These are phyloP conservation scores for Harringtonia aguacate DNA, from an alignment of 2,329 filamentous ascomycete genomes.

Conservation along the genomic window DNA sequence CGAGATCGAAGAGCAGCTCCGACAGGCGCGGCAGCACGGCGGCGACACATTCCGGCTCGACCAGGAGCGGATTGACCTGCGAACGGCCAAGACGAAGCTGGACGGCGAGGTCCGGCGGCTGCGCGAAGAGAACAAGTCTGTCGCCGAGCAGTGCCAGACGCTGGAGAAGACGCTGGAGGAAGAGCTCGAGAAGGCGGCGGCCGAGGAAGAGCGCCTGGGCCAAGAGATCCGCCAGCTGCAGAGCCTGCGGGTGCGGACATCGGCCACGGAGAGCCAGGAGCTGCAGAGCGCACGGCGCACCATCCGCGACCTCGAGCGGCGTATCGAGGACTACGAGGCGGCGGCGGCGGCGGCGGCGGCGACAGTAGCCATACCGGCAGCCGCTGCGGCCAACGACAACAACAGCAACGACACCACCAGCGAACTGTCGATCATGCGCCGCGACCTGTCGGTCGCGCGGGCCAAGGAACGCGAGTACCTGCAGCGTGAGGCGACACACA, in stretches of 20 bases:
- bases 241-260: constrained; percentile 28
- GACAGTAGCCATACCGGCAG: constrained; percentile 19
- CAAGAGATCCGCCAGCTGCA: constrained; percentile 44
- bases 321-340: constrained; percentile 43
- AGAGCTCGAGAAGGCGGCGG: constrained; percentile 54
- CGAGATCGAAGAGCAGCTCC: constrained; percentile 51
- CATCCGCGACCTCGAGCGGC: constrained; percentile 53
- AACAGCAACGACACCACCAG: constrained; percentile 28
- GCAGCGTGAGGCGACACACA: constrained; percentile 55
- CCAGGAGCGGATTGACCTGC: constrained; percentile 58
- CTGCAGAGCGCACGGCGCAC: constrained; percentile 49
- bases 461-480: constrained; percentile 54
- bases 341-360: constrained; percentile 18
- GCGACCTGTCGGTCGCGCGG: constrained; percentile 52
- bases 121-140: constrained; percentile 49
- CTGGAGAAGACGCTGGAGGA: constrained; percentile 54
- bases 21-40: constrained; percentile 41
- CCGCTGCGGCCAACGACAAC: constrained; percentile 15
- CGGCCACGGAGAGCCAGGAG: constrained; percentile 38
- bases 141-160: constrained; percentile 44
- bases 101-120: constrained; percentile 57
- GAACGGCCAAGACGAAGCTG: constrained; percentile 55
- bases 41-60: constrained; percentile 52
- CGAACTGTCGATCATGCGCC: constrained; percentile 50
- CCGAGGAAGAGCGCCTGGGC: constrained; percentile 53